Evolutionary conservation across 352 stramenopile genomes (phyloP).

Genomic region (Phytopythium helicoides): DNA sequence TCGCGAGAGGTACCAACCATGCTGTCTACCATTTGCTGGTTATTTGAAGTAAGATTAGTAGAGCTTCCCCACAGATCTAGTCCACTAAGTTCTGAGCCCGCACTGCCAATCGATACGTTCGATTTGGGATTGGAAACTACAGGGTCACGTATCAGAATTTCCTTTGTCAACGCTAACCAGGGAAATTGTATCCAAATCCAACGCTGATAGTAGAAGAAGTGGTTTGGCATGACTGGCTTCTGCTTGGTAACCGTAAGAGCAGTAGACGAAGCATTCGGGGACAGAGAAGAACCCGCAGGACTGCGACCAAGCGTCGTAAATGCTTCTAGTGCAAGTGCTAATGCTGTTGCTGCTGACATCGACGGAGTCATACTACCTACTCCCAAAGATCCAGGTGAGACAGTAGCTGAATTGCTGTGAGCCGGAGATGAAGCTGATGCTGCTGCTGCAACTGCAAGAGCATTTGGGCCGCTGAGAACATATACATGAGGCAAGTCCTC

Average conservation of each 20-base stretch:
- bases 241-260: slow-evolving; percentile 21
- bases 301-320: slow-evolving; percentile 11
- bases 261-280: background rate
- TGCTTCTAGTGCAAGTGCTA: slow-evolving; percentile 24
- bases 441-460: slow-evolving; percentile 11
- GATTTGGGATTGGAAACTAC: slow-evolving; percentile 30
- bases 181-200: slow-evolving; percentile 94
- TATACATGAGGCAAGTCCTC: slow-evolving; percentile 55
- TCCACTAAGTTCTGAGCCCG: background rate
- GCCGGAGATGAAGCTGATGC: slow-evolving; percentile 2
- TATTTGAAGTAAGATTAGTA: background rate
- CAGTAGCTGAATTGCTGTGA: background rate
- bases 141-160: slow-evolving; percentile 58
- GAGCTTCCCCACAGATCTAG: background rate
- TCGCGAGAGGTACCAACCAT: slow-evolving; percentile 3
- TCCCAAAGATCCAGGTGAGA: background rate
- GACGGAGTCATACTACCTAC: slow-evolving; percentile 9
- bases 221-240: slow-evolving; percentile 47
- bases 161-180: slow-evolving; percentile 84
- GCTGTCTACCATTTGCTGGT: background rate
- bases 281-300: background rate
- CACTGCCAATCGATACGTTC: background rate
- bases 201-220: slow-evolving; percentile 89
- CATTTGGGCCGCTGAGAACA: slow-evolving; percentile 17
- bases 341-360: slow-evolving; percentile 21